These are phyloP conservation scores for Cucumis hystrix DNA, from an alignment of 306 rosid genomes.

Conservation along the genomic window DNA sequence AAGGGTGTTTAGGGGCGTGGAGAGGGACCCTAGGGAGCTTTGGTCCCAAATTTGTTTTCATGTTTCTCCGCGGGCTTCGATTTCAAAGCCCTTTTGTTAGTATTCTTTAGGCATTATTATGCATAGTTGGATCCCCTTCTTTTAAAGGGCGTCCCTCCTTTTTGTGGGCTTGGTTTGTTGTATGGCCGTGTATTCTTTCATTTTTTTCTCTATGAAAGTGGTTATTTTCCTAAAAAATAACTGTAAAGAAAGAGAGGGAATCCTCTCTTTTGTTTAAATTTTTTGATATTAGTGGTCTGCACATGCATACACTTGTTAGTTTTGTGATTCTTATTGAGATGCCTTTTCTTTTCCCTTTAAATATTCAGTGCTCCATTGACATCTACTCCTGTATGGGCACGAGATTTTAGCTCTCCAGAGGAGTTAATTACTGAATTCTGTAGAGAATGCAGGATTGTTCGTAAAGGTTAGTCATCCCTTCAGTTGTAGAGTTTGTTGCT, in stretches of 20 bases:
- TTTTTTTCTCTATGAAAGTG: background rate
- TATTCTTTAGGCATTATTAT: no score
- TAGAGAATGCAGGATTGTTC: conserved; percentile 94
- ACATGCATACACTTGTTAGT: background rate
- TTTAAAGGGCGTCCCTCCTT: no score
- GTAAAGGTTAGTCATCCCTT: conserved; percentile 39
- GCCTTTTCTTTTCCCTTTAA: conserved; percentile 13
- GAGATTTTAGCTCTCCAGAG: conserved; percentile 80
- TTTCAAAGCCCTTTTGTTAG: no score
- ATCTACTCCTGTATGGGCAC: conserved; percentile 81
- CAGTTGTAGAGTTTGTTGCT: background rate
- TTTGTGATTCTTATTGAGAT: conserved; percentile 5
- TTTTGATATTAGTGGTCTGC: background rate
- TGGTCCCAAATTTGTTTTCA: no score
- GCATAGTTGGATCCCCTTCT: no score
- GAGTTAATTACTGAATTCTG: conserved; percentile 91
- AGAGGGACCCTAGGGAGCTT: no score
- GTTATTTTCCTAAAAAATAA: background rate
- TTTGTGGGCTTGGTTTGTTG: no score
- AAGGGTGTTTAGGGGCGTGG: no score
- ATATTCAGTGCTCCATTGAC: conserved; percentile 68
- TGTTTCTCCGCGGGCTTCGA: no score
- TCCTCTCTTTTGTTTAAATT: background rate
- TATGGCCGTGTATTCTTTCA: background rate
- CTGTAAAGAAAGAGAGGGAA: background rate